Evolutionary conservation across 2,329 filamentous ascomycete genomes (phyloP), one percentile per base, ranked within the genome.

Genomic region (Colletotrichum camelliae): DNA sequence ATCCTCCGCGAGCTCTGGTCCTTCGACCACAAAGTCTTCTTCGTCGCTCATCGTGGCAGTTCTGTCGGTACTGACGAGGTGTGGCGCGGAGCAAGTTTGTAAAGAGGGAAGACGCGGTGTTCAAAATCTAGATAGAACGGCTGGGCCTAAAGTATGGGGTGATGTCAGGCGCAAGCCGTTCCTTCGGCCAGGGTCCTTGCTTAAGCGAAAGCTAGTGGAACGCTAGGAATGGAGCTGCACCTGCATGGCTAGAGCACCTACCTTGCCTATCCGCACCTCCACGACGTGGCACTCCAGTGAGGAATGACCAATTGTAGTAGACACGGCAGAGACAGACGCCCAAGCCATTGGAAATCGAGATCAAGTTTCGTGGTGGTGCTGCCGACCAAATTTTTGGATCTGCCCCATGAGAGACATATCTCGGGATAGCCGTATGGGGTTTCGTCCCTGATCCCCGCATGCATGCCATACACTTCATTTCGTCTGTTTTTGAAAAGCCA

Each of bases 1-100:
- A 81, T 95, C 91, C 24, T 86, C 87, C 39, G 89, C 88, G 76
- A 93, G 80, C 39, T 88, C 87, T 21, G 89, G 88, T 29, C 82
- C 85, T 79, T 93, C 90, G 57, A 93, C 86, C 77, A 90, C 87
- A 79, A 88, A 87, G 62, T 93, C 91, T 68, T 92, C 90, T 79
- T 90, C 90, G 85, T 91, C 90, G 80, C 74, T 76, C 91, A 93
- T 93, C 65, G 76, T 84, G 73, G 72, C 43, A 60, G 24, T n/a
- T 29, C 21, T 33, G n/a, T 68, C 29, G 48, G 35, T 37, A 10
- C 13, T 48, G 18, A 58, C 15, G 5, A 66, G 16, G 37, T 62
- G 35, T 70, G 57, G 33, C 13, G 10, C 13, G 58, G 10, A 21
- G n/a, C 21, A 60, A n/a, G 27, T 33, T 52, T 65, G 57, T 7